These are phyloP conservation scores for Trametes versicolor DNA, from an alignment of 1,284 basidiomycete species.

Conservation along the genomic window DNA sequence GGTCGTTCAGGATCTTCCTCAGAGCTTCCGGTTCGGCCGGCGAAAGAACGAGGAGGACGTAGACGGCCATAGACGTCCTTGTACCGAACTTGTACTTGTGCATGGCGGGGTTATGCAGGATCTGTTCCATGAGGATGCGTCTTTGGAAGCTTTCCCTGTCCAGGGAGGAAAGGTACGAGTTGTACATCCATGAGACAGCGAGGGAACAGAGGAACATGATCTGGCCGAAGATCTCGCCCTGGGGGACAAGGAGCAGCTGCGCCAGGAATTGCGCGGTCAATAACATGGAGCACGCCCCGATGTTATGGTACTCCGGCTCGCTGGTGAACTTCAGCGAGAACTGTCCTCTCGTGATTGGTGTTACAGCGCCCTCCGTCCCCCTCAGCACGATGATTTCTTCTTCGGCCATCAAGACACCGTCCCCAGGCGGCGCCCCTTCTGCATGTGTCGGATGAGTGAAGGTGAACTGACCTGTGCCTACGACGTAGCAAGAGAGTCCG, in stretches of 20 bases:
- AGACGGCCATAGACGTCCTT: constrained; percentile 27
- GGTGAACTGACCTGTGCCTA: constrained; percentile 20
- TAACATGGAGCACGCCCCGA: constrained; percentile 28
- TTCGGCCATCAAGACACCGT: constrained; percentile 19
- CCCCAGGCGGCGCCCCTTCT: constrained; percentile 19
- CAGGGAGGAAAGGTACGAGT: constrained; percentile 28
- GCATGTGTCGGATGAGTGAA: constrained; percentile 23
- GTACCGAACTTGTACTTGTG: constrained; percentile 26
- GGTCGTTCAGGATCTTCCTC: constrained; percentile 21
- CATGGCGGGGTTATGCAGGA: constrained; percentile 3
- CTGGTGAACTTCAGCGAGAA: constrained; percentile 23
- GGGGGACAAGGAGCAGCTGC: constrained; percentile 33
- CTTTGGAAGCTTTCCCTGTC: constrained; percentile 28
- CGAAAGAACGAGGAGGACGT: constrained; percentile 24
- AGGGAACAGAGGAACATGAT: constrained; percentile 32
- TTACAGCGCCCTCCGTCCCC: constrained; percentile 25
- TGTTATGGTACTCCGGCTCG: constrained; percentile 24
- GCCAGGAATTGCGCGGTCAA: constrained; percentile 30
- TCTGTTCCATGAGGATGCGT: constrained; percentile 14
- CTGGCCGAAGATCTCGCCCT: constrained; percentile 31
- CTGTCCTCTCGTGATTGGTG: constrained; percentile 23
- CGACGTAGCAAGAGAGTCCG: constrained; percentile 23
- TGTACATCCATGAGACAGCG: constrained; percentile 32
- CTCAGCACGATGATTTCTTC: constrained; percentile 20
- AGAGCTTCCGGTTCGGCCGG: constrained; percentile 6